These are phyloP conservation scores for Crithidia mellificae DNA, from an alignment of 208 protist species.

Conservation along the genomic window DNA sequence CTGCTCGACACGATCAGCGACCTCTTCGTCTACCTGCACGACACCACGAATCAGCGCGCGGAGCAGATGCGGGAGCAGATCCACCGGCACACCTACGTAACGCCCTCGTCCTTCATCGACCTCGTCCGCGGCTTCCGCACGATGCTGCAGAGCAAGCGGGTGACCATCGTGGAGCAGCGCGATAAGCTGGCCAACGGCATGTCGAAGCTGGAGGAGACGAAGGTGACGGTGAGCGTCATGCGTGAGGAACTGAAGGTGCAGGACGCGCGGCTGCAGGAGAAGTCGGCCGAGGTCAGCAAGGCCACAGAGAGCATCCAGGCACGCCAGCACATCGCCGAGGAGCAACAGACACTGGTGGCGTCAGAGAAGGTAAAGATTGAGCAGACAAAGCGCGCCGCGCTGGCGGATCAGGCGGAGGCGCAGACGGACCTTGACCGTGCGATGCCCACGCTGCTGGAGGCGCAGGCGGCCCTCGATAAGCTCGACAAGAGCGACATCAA, in stretches of 20 bases:
- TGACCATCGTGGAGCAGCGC: conserved; percentile 94
- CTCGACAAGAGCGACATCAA: conserved; percentile 97
- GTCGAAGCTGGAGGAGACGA: conserved; percentile 93
- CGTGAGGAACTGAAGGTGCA: conserved; percentile 90
- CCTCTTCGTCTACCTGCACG: conserved; percentile 95
- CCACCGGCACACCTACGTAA: conserved; percentile 97
- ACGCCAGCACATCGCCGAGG: conserved; percentile 95
- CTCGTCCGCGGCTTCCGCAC: conserved; percentile 95
- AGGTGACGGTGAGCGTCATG: conserved; percentile 90
- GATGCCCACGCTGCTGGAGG: conserved; percentile 95
- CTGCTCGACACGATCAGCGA: conserved; percentile 80
- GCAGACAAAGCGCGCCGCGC: conserved; percentile 89
- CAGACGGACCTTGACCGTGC: conserved; percentile 96
- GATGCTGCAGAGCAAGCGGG: conserved; percentile 93
- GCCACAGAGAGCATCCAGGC: conserved; percentile 94
- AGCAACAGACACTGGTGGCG: conserved; percentile 94
- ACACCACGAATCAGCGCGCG: conserved; percentile 86
- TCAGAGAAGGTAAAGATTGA: conserved; percentile 96
- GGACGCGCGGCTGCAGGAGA: conserved; percentile 84
- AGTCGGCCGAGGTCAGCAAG: conserved; percentile 84
- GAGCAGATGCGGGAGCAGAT: conserved; percentile 93
- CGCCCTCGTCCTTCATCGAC: conserved; percentile 98
- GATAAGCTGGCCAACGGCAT: conserved; percentile 96
- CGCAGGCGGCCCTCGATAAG: conserved; percentile 94
- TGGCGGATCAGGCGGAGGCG: conserved; percentile 91